Conservation (phyloP, 352 stramenopile genomes). For the Phytophthora lateralis region DNA sequence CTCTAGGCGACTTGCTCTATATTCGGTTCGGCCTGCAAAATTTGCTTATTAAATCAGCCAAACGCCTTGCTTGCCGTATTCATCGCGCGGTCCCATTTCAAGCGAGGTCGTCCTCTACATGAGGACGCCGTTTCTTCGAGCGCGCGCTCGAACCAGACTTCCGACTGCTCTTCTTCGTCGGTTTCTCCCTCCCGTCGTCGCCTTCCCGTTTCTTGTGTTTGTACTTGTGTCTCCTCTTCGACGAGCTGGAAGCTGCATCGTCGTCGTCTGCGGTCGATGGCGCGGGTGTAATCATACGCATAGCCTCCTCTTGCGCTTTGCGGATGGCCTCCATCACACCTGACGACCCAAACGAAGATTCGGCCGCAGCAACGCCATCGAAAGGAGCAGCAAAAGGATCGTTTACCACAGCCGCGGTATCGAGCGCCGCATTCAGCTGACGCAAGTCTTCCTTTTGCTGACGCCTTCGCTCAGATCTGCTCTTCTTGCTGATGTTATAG, state of each 20-base stretch:
- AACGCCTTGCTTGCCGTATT: slow-evolving; percentile 2
- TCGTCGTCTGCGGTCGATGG: slow-evolving; percentile 1
- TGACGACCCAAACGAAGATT: slow-evolving; percentile 35
- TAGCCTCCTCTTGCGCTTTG: slow-evolving; percentile 64
- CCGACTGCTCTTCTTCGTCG: slow-evolving; percentile 28
- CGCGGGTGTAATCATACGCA: slow-evolving; percentile 57
- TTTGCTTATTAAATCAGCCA: background rate
- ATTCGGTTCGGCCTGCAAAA: slow-evolving; percentile 10
- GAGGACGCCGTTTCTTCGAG: slow-evolving; percentile 26
- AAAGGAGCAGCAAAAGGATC: slow-evolving; percentile 8
- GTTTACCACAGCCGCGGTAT: slow-evolving; percentile 13
- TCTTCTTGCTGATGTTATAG: slow-evolving; percentile 57
- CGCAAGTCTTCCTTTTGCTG: slow-evolving; percentile 55
- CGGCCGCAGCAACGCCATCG: slow-evolving; percentile 3
- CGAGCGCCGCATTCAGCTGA: slow-evolving; percentile 38
- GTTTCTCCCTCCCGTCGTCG: slow-evolving; percentile 21
- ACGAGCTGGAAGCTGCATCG: slow-evolving; percentile 14
- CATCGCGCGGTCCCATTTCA: slow-evolving; percentile 10
- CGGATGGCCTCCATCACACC: slow-evolving; percentile 76
- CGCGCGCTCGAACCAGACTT: slow-evolving; percentile 31
- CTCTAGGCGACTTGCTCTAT: slow-evolving; percentile 8
- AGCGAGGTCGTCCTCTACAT: slow-evolving; percentile 18
- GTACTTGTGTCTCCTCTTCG: slow-evolving; percentile 33
- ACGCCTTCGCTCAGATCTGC: slow-evolving; percentile 35
- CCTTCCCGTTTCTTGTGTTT: slow-evolving; percentile 28